Evolutionary conservation across 306 rosid genomes (phyloP).

Genomic region (Citrullus colocynthis): DNA sequence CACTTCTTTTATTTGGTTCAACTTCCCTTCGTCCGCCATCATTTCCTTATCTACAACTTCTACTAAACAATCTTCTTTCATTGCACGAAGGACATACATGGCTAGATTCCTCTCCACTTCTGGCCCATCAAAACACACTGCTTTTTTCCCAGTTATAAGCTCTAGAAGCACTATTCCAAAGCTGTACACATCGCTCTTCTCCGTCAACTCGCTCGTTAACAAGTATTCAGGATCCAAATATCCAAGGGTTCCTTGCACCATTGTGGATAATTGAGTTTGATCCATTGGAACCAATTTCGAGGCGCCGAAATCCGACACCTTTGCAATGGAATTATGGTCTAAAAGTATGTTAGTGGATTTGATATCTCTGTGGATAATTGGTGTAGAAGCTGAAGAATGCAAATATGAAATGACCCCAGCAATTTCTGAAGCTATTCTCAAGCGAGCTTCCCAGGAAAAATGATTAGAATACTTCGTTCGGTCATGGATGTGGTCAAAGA

Average conservation of each 20-base stretch:
- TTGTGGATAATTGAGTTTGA: constrained; percentile 12
- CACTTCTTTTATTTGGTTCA: constrained; percentile 26
- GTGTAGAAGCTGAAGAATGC: constrained; percentile 21
- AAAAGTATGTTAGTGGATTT: constrained; percentile 33
- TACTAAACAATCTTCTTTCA: constrained; percentile 22
- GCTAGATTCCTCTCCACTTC: constrained; percentile 26
- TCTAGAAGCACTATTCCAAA: constrained; percentile 40
- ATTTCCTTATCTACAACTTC: constrained; percentile 22
- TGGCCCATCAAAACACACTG: background rate
- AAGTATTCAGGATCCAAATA: constrained; percentile 33
- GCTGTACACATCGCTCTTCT: constrained; percentile 39
- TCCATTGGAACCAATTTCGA: constrained; percentile 29
- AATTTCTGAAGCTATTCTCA: constrained; percentile 26
- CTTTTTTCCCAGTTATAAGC: constrained; percentile 31
- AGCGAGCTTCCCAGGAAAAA: constrained; percentile 17
- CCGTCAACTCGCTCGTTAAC: constrained; percentile 18
- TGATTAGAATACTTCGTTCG: background rate
- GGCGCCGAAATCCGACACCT: constrained; percentile 36
- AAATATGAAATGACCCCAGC: constrained; percentile 32
- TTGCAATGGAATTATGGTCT: constrained; percentile 16
- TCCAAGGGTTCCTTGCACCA: constrained; percentile 45
- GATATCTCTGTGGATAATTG: constrained; percentile 39
- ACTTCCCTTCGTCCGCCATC: background rate
- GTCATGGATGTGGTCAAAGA: constrained; percentile 17
- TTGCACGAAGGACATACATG: constrained; percentile 12